Percentiles rank a stretch among this genome's conserved stretches.
Evolutionary conservation across 73 alveolate genomes (phyloP).

Genomic region (Paraurostyla sp.): DNA sequence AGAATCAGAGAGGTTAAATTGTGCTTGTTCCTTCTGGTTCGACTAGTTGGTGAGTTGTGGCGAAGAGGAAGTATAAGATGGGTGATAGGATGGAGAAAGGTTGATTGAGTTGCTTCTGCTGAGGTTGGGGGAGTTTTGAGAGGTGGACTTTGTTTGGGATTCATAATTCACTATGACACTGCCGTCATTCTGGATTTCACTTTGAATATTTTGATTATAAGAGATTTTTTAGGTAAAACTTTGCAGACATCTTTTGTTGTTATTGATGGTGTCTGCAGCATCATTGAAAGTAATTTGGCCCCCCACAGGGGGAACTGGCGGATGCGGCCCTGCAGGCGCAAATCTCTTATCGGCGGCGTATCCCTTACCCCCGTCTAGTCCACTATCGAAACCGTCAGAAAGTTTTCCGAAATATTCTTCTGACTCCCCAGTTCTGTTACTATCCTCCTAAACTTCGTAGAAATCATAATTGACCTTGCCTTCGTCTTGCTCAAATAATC

Average conservation of each 20-base stretch:
- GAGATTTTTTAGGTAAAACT: neutral
- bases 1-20: neutral
- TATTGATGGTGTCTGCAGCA: slow-evolving; percentile 48
- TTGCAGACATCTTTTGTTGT: slow-evolving; percentile 26
- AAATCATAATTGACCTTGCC: too few relatives aligned
- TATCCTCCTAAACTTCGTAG: too few relatives aligned
- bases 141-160: neutral
- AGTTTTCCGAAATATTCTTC: slow-evolving; percentile 22
- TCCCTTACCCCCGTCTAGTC: neutral
- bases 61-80: too few relatives aligned
- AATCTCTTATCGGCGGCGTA: slow-evolving; percentile 15
- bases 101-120: neutral
- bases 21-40: neutral
- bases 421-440: neutral
- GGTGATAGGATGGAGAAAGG: neutral
- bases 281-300: slow-evolving; percentile 18
- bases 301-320: slow-evolving; percentile 64
- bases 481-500: too few relatives aligned
- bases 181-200: neutral
- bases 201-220: neutral
- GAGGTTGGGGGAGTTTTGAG: neutral
- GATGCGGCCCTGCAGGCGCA: slow-evolving; percentile 49
- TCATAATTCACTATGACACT: neutral
- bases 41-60: neutral
- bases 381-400: neutral